Conservation (phyloP, 805 yeast genomes). For the Nematodospora valgi region DNA sequence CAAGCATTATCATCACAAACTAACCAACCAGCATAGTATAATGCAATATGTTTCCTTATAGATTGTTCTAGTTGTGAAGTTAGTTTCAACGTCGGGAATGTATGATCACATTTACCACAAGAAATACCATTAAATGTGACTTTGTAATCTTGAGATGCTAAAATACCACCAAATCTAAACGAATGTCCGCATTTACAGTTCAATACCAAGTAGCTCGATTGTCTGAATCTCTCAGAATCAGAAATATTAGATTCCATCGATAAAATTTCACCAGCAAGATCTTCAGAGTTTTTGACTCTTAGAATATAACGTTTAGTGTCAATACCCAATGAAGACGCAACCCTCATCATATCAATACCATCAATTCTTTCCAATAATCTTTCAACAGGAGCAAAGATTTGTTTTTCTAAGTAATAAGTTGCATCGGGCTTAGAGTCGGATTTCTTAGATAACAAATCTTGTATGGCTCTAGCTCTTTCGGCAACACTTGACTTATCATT, state of each 20-base stretch:
- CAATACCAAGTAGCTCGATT: constrained; percentile 52
- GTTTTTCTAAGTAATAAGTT: constrained; percentile 78
- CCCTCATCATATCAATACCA: constrained; percentile 76
- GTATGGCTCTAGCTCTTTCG: constrained; percentile 79
- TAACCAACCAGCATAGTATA: constrained; percentile 85
- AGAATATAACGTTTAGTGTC: constrained; percentile 62
- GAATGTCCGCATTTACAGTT: constrained; percentile 58
- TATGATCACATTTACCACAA: constrained; percentile 59
- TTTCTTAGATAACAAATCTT: constrained; percentile 59
- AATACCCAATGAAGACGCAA: constrained; percentile 75
- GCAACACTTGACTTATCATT: constrained; percentile 47
- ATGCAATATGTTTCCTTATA: constrained; percentile 64
- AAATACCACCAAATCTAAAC: constrained; percentile 75
- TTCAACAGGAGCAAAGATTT: constrained; percentile 85
- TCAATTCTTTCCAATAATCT: constrained; percentile 81
- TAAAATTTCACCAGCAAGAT: constrained; percentile 42
- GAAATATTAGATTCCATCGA: constrained; percentile 80
- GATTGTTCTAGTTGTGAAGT: constrained; percentile 73
- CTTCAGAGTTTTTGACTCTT: constrained; percentile 37
- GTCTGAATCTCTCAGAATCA: constrained; percentile 79
- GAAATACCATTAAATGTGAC: constrained; percentile 66
- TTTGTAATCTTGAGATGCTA: constrained; percentile 56
- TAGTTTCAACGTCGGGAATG: constrained; percentile 51
- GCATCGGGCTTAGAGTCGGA: constrained; percentile 66
- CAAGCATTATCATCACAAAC: constrained; percentile 84